These are phyloP conservation scores for Bretziella fagacearum DNA, from an alignment of 2,329 filamentous ascomycete genomes.

Conservation along the genomic window DNA sequence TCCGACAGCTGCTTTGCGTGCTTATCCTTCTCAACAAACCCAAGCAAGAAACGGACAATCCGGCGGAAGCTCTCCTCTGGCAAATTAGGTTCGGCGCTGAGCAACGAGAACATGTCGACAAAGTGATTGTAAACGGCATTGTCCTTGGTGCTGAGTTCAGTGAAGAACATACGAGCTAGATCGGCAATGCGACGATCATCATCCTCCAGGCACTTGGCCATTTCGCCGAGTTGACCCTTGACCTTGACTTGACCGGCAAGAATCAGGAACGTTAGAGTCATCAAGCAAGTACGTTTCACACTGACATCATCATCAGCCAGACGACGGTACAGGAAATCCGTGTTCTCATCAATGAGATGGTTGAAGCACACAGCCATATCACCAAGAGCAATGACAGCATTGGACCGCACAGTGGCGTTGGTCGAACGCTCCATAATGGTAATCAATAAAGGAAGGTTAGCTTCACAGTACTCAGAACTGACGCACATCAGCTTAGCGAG, in stretches of 20 bases:
- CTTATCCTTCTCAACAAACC: constrained; percentile 99
- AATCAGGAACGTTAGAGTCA: constrained; percentile 96
- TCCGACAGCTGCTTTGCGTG: constrained; percentile 87
- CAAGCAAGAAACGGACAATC: constrained; percentile 82
- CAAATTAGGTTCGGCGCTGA: constrained; percentile 65
- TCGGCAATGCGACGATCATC: constrained; percentile 89
- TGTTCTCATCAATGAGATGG: constrained; percentile 97
- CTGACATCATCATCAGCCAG: constrained; percentile 75
- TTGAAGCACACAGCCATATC: constrained; percentile 99
- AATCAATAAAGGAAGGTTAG: constrained; percentile 80
- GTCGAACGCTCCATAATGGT: constrained; percentile 93
- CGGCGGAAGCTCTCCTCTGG: constrained; percentile 73
- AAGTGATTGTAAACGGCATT: constrained; percentile 99
- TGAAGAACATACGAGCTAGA: constrained; percentile 94
- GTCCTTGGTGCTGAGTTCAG: constrained; percentile 90
- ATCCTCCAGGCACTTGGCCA: constrained; percentile 97
- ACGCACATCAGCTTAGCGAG: constrained; percentile 98
- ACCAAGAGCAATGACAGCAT: constrained; percentile 88
- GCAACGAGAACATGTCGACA: constrained; percentile 92
- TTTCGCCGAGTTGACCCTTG: constrained; percentile 94
- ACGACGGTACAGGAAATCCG: constrained; percentile 88
- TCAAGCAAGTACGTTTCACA: constrained; percentile 92
- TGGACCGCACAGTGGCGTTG: constrained; percentile 83
- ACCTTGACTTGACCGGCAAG: constrained; percentile 97
- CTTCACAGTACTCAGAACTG: constrained; percentile 88